Base-by-base conservation (phyloP, 2,329 filamentous ascomycete genomes). In the Xylariaceae sp. region DNA sequence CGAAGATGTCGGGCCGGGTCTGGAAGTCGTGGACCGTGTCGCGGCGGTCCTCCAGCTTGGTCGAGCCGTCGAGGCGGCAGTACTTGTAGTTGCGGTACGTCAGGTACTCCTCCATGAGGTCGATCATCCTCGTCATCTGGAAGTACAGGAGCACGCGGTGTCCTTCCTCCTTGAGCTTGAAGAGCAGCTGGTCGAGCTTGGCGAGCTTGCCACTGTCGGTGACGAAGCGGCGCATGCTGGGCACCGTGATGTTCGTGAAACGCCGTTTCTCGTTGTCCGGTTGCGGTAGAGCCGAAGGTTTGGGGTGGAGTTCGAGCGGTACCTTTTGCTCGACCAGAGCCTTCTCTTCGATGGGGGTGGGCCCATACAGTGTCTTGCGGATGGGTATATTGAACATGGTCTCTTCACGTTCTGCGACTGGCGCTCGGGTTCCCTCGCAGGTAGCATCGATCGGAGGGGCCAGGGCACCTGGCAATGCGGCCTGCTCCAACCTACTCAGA, bases 71-170 rank as follows among this genome's bases (percentile, higher is more conserved):
- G 28, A 98, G 73, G 39, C 92, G 85, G 52, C 90, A 93, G 64
- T 95, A 98, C 61, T 94, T 95, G 79, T 94, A 96, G 64, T 96
- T 95, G 57, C 92, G 86, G 65, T 96, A 96, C 0, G 92, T 96
- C 38, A 98, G 70, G 51, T 96, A 98, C 62, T 98, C 92, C 59
- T 98, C 92, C 85, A 96, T 96, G 40, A 98, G 69, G 58, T 98
- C 90, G 55, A 98, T 96, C 92, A 98, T 98, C 55, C 86, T 84
- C 4, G 92, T 98, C 92, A 98, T 98, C 69, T 98, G 92, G 84
- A 98, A 98, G 71, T 98, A 98, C 14, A 98, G 69, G 34, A 98
- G 70, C 15, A 98, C 92, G 53, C 92, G 88, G 50, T 98, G 92
- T 22, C 84, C 84, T 43, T 83, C 85, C 42, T 87, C 83, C 71